A percentile compares a stretch with the other conserved stretches of the same genome.
Conservation (phyloP, 116 monocot species). For the Cymodocea nodosa region DNA sequence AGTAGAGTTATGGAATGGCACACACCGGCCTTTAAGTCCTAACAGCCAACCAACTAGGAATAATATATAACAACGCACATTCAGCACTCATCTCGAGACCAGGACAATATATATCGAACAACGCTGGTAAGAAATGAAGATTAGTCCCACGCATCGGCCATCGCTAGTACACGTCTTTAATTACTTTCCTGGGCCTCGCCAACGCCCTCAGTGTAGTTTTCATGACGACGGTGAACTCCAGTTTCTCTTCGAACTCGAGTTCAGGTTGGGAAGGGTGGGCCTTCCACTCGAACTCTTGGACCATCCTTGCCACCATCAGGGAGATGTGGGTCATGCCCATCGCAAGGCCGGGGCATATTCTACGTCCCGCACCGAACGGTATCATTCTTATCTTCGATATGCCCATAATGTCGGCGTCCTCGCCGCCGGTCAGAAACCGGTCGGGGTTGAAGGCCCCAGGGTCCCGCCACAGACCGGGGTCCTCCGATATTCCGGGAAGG, state of each 20-base stretch:
- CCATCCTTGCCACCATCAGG: conserved; percentile 69
- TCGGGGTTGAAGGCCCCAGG: conserved; percentile 63
- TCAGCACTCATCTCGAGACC: too few species aligned
- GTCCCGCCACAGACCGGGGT: conserved; percentile 48
- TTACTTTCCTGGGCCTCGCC: not conserved
- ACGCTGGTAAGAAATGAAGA: too few species aligned
- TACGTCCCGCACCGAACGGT: conserved; percentile 67
- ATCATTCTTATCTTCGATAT: conserved; percentile 55
- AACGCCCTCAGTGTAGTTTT: conserved; percentile 10
- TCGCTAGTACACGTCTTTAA: too few species aligned
- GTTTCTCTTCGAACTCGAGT: conserved; percentile 45
- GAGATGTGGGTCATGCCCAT: conserved; percentile 65
- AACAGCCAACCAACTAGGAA: too few species aligned
- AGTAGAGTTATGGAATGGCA: too few species aligned
- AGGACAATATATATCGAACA: too few species aligned
- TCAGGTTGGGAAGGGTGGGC: conserved; percentile 43
- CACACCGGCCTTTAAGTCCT: too few species aligned
- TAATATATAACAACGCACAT: too few species aligned
- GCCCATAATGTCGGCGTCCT: conserved; percentile 69
- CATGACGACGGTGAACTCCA: conserved; percentile 94
- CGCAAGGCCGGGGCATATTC: conserved; percentile 68
- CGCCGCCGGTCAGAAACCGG: conserved; percentile 62
- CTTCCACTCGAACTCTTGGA: conserved; percentile 72
- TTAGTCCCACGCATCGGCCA: too few species aligned
- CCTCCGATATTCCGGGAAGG: conserved; percentile 54